Evolutionary conservation across 1,284 basidiomycete species (phyloP), one percentile per base, ranked within the genome.

Genomic region (Volvariella volvacea): DNA sequence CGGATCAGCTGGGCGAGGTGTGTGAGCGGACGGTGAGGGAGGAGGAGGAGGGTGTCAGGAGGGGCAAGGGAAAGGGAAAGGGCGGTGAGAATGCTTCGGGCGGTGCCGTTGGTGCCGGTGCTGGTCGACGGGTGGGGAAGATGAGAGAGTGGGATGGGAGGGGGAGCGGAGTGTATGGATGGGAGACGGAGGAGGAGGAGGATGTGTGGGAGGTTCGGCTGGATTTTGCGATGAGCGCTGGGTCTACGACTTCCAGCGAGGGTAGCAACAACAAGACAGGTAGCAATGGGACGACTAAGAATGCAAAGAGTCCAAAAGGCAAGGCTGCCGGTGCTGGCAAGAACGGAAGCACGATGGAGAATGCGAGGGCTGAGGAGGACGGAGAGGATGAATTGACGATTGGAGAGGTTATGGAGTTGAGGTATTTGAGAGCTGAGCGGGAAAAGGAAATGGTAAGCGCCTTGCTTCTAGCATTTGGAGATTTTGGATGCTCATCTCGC

Each of bases 61-160:
- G 12, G 25, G 21, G 38, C 36, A 22, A 22, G 17, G 50, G 49
- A 32, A 46, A 43, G 28, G 48, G 48, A 20, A 41, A 39, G 15
- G 10, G 22, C 4, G 14, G 22, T 38, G 19, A 25, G 14, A 33
- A 42, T 15, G 45, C 22, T 28, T 6, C 6, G 6, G 25, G 6
- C 25, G 25, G 6, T 28, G 25, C 25, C 25, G 6, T 12, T 28
- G 25, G 25, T 6, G 12, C 25, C 6, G 12, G 12, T 28, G 25
- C 6, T 28, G 25, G 25, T 28, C 6, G 17, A 33, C 20, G 75
- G 21, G 62, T 71, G 0, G 80, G 82, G 3, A 81, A 85, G 59
- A 74, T 78, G 53, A 62, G 76, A 41, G 81, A 83, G 56, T 84
- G 82, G 81, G 81, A 83, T 49, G 80, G 80, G 3, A 63, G 81